Evolutionary conservation across 257 asterid genomes (phyloP), one percentile per base, ranked within the genome.

Genomic region (Fraxinus anomala): DNA sequence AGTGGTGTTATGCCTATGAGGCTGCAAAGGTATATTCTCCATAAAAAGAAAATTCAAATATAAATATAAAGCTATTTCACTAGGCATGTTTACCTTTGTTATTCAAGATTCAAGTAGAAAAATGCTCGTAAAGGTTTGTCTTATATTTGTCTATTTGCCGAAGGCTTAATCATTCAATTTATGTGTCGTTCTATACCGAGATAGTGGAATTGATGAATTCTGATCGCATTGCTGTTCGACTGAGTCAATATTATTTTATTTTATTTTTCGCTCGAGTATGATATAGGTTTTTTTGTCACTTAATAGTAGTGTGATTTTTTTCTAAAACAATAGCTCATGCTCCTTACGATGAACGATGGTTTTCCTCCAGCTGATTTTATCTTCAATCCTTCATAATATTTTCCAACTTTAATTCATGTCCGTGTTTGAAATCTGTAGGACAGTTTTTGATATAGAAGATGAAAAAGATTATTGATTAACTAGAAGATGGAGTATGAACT

Each of bases 1-100:
- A 93, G 73, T 96, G 99, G 98, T 94, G 94, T 70, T 93, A 88
- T 85, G 80, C 96, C 69, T 85, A 91, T 6, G 99, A 96, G 87
- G 79, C 87, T 42, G 85, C 97, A 59, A 96, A 96, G 98, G 99
- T 93, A 87, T 67, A 56, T 73, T 17, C 19, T 63, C 36, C 76
- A 2, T 72, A 42, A 47, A 59, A 59, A 49, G 14, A 49, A 12
- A 73, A 74, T 56, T 61, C 3, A 69, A 75, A 69, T 59, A 63
- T 17, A 63, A 26, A 54, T 40, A 63, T 37, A 68, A 63, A 42
- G 42, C 79, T 81, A 76, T 51, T 81, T 10, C 33, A 68, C 66
- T 24, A 59, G 28, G 30, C 69, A 63, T 8, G 36, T 63, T 63
- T 26, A 63, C 69, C 33, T 24, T 4, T 63, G 19, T 24, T 63